Percentiles rank a stretch among this genome's conserved stretches.
These are phyloP conservation scores for Fusarium newnesense DNA, from an alignment of 2,329 filamentous ascomycete genomes.

Conservation along the genomic window DNA sequence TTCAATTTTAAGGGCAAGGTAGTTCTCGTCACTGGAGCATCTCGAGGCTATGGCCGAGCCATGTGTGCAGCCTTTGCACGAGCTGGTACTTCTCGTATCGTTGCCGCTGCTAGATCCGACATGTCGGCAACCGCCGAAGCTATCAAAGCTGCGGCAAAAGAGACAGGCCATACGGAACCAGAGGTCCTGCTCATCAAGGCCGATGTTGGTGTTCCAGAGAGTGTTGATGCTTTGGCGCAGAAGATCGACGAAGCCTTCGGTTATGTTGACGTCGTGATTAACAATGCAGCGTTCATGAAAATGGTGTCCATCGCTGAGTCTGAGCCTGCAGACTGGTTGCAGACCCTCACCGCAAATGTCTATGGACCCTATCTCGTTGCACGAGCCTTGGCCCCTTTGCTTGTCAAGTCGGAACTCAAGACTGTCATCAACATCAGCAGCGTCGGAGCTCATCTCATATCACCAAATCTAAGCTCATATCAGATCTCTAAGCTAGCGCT, in stretches of 20 bases:
- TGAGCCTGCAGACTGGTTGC: slow-evolving; percentile 11
- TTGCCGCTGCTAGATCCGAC: slow-evolving; percentile 6
- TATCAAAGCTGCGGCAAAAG: not conserved
- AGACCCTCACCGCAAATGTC: not conserved
- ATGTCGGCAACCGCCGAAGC: not conserved
- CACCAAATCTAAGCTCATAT: slow-evolving; percentile 19
- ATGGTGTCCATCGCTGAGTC: slow-evolving; percentile 3
- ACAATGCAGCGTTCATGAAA: slow-evolving; percentile 23
- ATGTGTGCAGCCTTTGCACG: slow-evolving; percentile 11
- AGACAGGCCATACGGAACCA: not conserved
- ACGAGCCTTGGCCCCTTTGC: not conserved
- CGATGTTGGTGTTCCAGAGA: slow-evolving; percentile 5
- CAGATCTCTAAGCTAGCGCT: slow-evolving; percentile 31
- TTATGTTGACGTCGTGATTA: slow-evolving; percentile 6
- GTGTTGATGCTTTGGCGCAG: not conserved
- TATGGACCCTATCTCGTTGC: slow-evolving; percentile 10
- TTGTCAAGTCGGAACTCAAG: not conserved
- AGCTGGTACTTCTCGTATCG: not conserved
- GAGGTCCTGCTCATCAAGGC: not conserved
- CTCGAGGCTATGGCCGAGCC: slow-evolving; percentile 10
- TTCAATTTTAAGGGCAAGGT: not conserved
- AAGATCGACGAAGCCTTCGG: not conserved
- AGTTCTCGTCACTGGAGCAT: slow-evolving; percentile 14
- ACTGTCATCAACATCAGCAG: slow-evolving; percentile 16
- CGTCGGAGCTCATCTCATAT: slow-evolving; percentile 19